These are phyloP conservation scores for Pilasporangium apinafurcum DNA, from an alignment of 352 stramenopile genomes.

Conservation along the genomic window DNA sequence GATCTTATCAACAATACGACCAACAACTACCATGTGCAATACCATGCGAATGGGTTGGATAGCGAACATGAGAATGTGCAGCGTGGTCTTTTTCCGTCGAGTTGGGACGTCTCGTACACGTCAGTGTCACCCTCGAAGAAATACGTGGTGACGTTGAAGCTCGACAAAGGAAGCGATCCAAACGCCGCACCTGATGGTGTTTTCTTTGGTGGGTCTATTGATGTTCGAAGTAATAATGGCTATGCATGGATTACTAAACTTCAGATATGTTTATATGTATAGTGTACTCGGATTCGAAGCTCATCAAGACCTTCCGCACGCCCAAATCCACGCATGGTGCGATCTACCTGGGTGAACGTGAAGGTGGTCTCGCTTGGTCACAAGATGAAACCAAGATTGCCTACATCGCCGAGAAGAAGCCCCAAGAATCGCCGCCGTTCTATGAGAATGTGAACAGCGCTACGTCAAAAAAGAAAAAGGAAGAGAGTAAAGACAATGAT, in stretches of 20 bases:
- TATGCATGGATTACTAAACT: neutral
- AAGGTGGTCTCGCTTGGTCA: slow-evolving; percentile 71
- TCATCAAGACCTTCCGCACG: slow-evolving; percentile 50
- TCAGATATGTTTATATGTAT: neutral
- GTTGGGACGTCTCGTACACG: slow-evolving; percentile 30
- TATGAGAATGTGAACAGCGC: slow-evolving; percentile 50
- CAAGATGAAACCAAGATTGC: slow-evolving; percentile 63
- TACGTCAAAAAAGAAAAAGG: slow-evolving; percentile 15
- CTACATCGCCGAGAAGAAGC: slow-evolving; percentile 75
- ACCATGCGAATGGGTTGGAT: slow-evolving; percentile 26
- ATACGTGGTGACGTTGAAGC: slow-evolving; percentile 50
- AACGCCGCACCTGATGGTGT: slow-evolving; percentile 21
- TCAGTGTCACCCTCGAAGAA: slow-evolving; percentile 49
- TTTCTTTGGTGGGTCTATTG: slow-evolving; percentile 25
- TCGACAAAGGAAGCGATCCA: slow-evolving; percentile 28
- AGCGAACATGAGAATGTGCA: slow-evolving; percentile 12
- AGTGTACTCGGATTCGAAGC: slow-evolving; percentile 34
- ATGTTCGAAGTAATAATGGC: neutral
- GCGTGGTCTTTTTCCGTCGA: slow-evolving; percentile 23
- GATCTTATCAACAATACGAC: slow-evolving; percentile 50
- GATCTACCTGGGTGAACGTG: slow-evolving; percentile 65
- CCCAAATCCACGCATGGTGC: slow-evolving; percentile 62
- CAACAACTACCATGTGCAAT: slow-evolving; percentile 48
- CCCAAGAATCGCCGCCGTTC: slow-evolving; percentile 32
- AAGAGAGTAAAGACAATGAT: slow-evolving; percentile 2